A percentile compares a stretch with the other conserved stretches of the same genome.
Conservation (phyloP, 768 basidiomycete genomes). For the Boletellus sp. region DNA sequence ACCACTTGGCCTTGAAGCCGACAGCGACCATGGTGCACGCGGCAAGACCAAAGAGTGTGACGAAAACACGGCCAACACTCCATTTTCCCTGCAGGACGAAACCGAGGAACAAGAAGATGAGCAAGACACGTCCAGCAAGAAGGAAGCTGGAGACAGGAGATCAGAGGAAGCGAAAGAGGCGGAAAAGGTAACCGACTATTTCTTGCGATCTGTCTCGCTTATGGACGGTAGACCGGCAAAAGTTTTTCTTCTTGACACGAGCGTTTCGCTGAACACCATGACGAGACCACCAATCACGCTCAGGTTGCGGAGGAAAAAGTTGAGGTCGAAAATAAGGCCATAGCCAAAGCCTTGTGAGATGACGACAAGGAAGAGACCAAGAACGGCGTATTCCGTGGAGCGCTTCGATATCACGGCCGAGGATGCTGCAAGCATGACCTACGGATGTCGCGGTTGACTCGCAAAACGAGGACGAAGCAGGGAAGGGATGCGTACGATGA, state of each 20-base stretch:
- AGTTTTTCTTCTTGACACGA: slow-evolving; percentile 79
- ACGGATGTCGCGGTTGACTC: slow-evolving; percentile 2
- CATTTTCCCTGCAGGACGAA: slow-evolving; percentile 94
- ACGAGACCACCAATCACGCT: slow-evolving; percentile 96
- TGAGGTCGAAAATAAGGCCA: slow-evolving; percentile 98
- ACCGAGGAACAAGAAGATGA: slow-evolving; percentile 98
- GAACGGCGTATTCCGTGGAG: slow-evolving; percentile 84
- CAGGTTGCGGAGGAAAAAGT: slow-evolving; percentile 99
- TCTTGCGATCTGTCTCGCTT: slow-evolving; percentile 94
- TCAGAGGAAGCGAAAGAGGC: slow-evolving; percentile 1
- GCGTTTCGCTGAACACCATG: slow-evolving; percentile 98
- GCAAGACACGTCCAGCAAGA: slow-evolving; percentile 91
- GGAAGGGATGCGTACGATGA: slow-evolving; percentile 60
- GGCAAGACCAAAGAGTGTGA: slow-evolving; percentile 85
- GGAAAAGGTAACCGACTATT: slow-evolving; percentile 68
- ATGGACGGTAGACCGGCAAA: slow-evolving; percentile 90
- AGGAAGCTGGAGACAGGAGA: slow-evolving; percentile 65
- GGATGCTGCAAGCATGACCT: slow-evolving; percentile 90
- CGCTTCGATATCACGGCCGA: slow-evolving; percentile 82
- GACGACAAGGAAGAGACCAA: slow-evolving; percentile 87
- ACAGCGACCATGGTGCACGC: slow-evolving; percentile 96
- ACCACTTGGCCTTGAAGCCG: slow-evolving; percentile 99
- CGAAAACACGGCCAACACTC: slow-evolving; percentile 80
- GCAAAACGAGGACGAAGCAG: not conserved
- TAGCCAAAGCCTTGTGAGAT: slow-evolving; percentile 97